phyloP scores from a whole-genome alignment of 202 grass and related monocot species.

The Elaeis oleifera region DNA sequence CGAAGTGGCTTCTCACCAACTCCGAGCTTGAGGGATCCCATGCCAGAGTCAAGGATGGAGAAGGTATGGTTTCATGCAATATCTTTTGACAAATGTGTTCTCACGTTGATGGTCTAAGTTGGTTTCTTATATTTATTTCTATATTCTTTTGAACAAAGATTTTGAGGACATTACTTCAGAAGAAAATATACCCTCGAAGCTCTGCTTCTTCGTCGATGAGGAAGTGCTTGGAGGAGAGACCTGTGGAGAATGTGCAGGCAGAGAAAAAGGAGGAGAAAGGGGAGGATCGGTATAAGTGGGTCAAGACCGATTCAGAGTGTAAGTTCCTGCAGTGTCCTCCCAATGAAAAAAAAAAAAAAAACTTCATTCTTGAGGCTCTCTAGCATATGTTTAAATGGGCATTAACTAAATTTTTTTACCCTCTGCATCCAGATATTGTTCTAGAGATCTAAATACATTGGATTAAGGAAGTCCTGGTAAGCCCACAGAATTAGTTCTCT shows the following conservation, averaged over 20 bases:
- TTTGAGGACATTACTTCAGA: conserved; percentile 33
- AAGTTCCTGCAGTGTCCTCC: conserved; percentile 22
- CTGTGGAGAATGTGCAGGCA: background rate
- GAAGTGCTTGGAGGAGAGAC: conserved; percentile 26
- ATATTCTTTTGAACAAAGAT: conserved; percentile 24
- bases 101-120: background rate
- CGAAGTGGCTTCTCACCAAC: conserved; percentile 20
- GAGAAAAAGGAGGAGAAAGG: background rate
- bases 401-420: too few species aligned
- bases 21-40: conserved; percentile 31
- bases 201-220: conserved; percentile 10
- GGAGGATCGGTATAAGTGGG: conserved; percentile 47
- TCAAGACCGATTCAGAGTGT: conserved; percentile 91
- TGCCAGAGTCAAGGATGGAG: conserved; percentile 24
- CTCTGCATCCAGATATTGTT: too few species aligned
- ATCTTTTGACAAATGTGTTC: background rate
- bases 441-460: too few species aligned
- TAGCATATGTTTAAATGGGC: too few species aligned
- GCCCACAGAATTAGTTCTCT: too few species aligned
- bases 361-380: too few species aligned
- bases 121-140: conserved; percentile 16
- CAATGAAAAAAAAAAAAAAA: too few species aligned
- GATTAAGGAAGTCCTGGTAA: too few species aligned
- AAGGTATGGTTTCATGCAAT: conserved; percentile 28
- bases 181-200: conserved; percentile 16